Base-by-base conservation (phyloP, 73 alveolate species). In the Paramecium tetraurelia region DNA sequence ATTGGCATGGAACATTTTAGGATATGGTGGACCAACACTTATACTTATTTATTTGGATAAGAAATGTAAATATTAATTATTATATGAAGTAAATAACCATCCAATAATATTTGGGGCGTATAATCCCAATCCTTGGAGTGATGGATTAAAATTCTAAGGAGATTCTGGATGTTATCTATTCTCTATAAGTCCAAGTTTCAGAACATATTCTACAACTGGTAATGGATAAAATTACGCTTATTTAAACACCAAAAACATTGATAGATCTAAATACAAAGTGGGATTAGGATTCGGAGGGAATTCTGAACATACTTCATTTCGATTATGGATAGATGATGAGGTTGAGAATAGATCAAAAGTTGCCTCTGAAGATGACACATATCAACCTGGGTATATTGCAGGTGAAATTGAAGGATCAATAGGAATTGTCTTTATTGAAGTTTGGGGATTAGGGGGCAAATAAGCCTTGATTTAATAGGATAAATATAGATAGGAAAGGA, bases 231-330 rank as follows among this genome's bases (percentile, higher is more conserved):
- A 68, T 38, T 86, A 86, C 69, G 86, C 88, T 18, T 86, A 86
- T 40, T 40, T 86, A 20, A 86, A 86, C 14, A 86, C 84, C 2
- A 86, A 77, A 38, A 35, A 86, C n/a, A 86, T 86, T 40, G 93
- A 86, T 63, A 86, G 87, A 86, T 86, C 93, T 40, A 86, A 86
- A 86, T 86, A 59, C 22, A 86, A 86, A 86, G 93, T 86, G 33
- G 93, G 93, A 41, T 59, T 86, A 41, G 93, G 93, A n/a, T 86
- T 86, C 69, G 93, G 93, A 20, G 93, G 93, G 9, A 86, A 86
- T 36, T 58, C 48, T 5, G 93, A 86, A 0, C 85, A 63, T 36
- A 86, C 84, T 29, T 33, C 36, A 59, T 86, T 68, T 59, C 43
- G 93, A 14, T 59, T 86, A 22, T 86, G 93, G 93, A 59, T 86